phyloP scores from a whole-genome alignment of 345 rosid genomes.

The Lepidium africanum region DNA sequence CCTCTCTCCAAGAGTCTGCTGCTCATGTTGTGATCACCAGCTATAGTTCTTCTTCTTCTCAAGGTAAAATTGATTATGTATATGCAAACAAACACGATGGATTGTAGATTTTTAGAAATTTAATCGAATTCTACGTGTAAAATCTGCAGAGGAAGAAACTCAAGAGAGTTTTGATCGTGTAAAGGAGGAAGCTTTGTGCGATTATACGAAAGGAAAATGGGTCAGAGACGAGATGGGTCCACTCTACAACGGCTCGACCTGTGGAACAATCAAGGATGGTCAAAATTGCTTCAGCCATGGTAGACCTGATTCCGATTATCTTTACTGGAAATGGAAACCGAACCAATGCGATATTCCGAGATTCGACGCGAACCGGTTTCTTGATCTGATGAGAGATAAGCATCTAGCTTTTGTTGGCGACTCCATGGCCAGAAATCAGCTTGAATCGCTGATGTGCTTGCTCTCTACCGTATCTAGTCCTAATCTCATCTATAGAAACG shows the following conservation, averaged over 20 bases:
- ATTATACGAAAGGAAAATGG: slow-evolving; percentile 75
- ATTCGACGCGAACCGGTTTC: slow-evolving; percentile 67
- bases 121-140: not conserved
- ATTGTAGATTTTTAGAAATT: too few relatives aligned
- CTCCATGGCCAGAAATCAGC: slow-evolving; percentile 96
- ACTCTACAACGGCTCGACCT: slow-evolving; percentile 64
- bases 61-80: slow-evolving; percentile 12
- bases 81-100: not conserved
- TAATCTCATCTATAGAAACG: slow-evolving; percentile 48
- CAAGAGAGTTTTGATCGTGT: slow-evolving; percentile 8
- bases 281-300: slow-evolving; percentile 84
- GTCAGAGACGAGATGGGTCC: slow-evolving; percentile 62
- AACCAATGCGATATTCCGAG: slow-evolving; percentile 65
- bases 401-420: slow-evolving; percentile 90
- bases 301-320: slow-evolving; percentile 73
- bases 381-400: slow-evolving; percentile 46
- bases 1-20: slow-evolving; percentile 16
- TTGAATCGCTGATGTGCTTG: slow-evolving; percentile 87
- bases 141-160: slow-evolving; percentile 37
- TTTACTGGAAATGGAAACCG: slow-evolving; percentile 92
- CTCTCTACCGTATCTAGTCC: slow-evolving; percentile 53
- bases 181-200: slow-evolving; percentile 38
- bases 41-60: slow-evolving; percentile 16
- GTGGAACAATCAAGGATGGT: slow-evolving; percentile 76
- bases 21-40: slow-evolving; percentile 5